Evolutionary conservation across 176 grass and related monocot genomes (phyloP), one percentile per base, ranked within the genome.

Genomic region (Avena insularis): DNA sequence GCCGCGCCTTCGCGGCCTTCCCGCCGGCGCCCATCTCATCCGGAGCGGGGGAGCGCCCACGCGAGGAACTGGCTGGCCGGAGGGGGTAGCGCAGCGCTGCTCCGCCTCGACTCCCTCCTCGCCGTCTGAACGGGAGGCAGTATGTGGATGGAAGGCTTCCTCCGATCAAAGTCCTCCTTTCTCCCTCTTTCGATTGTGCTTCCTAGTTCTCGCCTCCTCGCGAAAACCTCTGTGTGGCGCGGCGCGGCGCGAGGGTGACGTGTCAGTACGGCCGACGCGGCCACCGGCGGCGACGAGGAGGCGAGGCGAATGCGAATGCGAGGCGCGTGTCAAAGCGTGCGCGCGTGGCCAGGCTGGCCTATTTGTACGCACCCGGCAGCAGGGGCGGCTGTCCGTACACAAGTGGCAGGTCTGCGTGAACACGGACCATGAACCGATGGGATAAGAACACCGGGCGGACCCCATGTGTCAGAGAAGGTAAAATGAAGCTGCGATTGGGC

Each of bases 1-100:
- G 61, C 86, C 90, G 82, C 62, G 60, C 69, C 90, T 90, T 95
- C 45, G 88, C 90, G 35, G 55, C 25, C 82, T 92, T 94, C 65
- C 83, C 83, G 9, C 77, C 74, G 57, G 82, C 79, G 35, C 86
- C 55, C 89, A 89, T 89, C 67, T 82, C 91, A 65, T 67, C 55
- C 84, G 77, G 59, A 15, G 45, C 45, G 45, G 72, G 25, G 23
- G 23, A 25, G 6, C 38, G 55, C 80, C 57, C 9, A 9, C 36
- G 38, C 17, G 16, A 40, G 4, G 67, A n/a, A 19, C 47, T 14
- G 16, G 2, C 67, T 12, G 56, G 4, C 71, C 55, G 10, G 17
- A 85, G 43, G 83, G 47, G 10, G 16, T 17, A 15, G 4, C 12
- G 58, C 58, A 3, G 35, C 19, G 81, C 50, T 3, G 65, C 31